Base-by-base conservation (phyloP, 1,284 basidiomycete genomes). In the Trametes polyzona region DNA sequence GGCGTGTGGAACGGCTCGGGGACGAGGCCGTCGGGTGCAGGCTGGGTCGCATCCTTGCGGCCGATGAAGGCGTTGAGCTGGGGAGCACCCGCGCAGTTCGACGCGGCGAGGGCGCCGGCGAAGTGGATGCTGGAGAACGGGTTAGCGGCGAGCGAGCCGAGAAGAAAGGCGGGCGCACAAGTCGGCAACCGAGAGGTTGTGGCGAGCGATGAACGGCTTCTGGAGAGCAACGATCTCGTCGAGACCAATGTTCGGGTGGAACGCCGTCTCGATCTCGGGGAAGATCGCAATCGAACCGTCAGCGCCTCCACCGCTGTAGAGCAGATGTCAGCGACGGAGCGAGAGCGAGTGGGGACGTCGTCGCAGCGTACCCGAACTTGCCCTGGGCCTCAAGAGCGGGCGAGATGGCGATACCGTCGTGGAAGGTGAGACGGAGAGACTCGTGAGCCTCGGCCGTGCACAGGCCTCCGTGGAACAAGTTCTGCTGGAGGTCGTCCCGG, bases 21-120 rank as follows among this genome's bases (percentile, higher is more conserved):
- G 40, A 70, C 60, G 19, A 65, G 61, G 17, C 55, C 36, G 43
- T 70, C 69, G 3, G 67, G 62, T 12, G 69, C 65, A 12, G 68
- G 59, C 27, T 58, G 58, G 11, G 59, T 67, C 23, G 66, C 62
- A 21, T 51, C 14, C 26, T 41, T 47, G 29, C 58, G 54, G 23
- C 69, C 68, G 37, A 65, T 46, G 30, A 67, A 61, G 61, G 66
- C 65, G n/a, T 61, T 35, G 33, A 69, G 60, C 4, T 41, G 59
- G 35, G 67, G 68, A 32, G 67, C 68, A 59, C 69, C 69, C n/a
- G 65, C 61, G 56, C 69, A 70, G 59, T 69, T 69, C 21, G 55
- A 58, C 16, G 67, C 57, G n/a, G 62, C 68, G 47, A 71, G 58
- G 1, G 69, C 69, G 29, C 63, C 67, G n/a, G 68, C 65, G 43